These are phyloP conservation scores for Rhodotorula sp. DNA, from an alignment of 1,284 basidiomycete species.

Conservation along the genomic window DNA sequence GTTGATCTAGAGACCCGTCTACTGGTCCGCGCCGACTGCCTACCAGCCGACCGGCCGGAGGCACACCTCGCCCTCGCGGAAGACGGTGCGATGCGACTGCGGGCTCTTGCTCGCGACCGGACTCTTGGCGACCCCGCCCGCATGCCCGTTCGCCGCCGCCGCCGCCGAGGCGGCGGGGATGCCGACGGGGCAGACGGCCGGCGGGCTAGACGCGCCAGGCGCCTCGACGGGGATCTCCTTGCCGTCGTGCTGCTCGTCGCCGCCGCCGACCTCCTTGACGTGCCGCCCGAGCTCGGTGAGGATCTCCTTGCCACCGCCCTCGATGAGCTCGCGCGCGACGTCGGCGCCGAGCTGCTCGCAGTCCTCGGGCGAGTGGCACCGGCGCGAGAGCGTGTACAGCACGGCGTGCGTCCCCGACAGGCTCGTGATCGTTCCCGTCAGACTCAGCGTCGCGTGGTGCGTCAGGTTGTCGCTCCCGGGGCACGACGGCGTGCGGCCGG, in stretches of 20 bases:
- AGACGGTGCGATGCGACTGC: conserved; percentile 28
- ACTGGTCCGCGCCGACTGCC: background rate
- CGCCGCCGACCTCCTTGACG: conserved; percentile 51
- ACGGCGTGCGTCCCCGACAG: conserved; percentile 71
- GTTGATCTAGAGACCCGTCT: background rate
- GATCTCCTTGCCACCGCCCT: conserved; percentile 70
- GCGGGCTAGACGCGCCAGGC: background rate
- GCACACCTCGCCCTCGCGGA: conserved; percentile 37
- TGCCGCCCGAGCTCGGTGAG: conserved; percentile 74
- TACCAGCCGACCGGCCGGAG: conserved; percentile 37
- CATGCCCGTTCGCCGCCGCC: no score
- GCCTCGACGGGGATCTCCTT: conserved; percentile 24
- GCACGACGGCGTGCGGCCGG: background rate
- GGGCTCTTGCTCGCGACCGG: conserved; percentile 22
- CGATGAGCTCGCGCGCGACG: conserved; percentile 66
- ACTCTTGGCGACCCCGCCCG: background rate
- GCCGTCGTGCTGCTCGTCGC: conserved; percentile 20
- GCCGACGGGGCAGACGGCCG: background rate
- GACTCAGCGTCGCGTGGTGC: conserved; percentile 56
- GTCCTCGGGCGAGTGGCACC: conserved; percentile 61
- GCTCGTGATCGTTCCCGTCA: conserved; percentile 78
- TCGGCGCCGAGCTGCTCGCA: conserved; percentile 68
- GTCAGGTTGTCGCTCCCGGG: background rate
- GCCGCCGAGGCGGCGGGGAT: background rate
- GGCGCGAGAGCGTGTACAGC: conserved; percentile 62